Evolutionary conservation across 2,329 filamentous ascomycete species (phyloP), one percentile per base, ranked within the genome.

Genomic region (Truncatella angustata): DNA sequence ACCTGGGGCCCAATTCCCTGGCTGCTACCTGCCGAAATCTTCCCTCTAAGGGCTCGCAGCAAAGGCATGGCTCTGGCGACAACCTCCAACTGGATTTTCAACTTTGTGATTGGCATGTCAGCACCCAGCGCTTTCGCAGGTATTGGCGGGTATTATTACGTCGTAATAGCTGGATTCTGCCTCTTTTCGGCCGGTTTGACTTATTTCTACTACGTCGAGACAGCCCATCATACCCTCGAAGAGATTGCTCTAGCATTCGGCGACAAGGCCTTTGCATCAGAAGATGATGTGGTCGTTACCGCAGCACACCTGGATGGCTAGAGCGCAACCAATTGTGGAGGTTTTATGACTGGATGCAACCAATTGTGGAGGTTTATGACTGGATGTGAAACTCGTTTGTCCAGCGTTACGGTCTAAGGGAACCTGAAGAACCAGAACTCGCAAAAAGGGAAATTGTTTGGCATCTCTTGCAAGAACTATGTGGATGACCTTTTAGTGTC

Each of bases 41-140:
- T 44, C 23, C 40, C 40, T 10, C 40, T 44, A 12, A 9, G 11
- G 4, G 40, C n/a, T 7, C 21, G 40, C 11, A 44, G 40, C 40
- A 44, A 44, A n/a, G 40, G 40, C n/a, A 18, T 44, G 14, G 40
- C 40, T 9, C 40, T 44, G 11, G 40, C 40, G 4, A 44, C 40
- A 7, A 44, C 40, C 4, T 44, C 40, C 11, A 44, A 44, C n/a
- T 44, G 40, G 40, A 7, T 44, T 7, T 44, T 44, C 23, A 44
- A 30, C 12, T 44, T 44, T 14, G 28, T 44, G 4, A 44, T 44
- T 24, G 40, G 40, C 21, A 44, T 44, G 24, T 10, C n/a, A 2
- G 24, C 40, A 1, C 24, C 40, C 1, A 7, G 9, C 4, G 40
- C 40, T 5, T 44, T 44, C 16, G 40, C 40, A 7, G 40, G 11